These are phyloP conservation scores for Batkoa obscura DNA, from an alignment of 371 early-diverging fungal genomes.

Conservation along the genomic window DNA sequence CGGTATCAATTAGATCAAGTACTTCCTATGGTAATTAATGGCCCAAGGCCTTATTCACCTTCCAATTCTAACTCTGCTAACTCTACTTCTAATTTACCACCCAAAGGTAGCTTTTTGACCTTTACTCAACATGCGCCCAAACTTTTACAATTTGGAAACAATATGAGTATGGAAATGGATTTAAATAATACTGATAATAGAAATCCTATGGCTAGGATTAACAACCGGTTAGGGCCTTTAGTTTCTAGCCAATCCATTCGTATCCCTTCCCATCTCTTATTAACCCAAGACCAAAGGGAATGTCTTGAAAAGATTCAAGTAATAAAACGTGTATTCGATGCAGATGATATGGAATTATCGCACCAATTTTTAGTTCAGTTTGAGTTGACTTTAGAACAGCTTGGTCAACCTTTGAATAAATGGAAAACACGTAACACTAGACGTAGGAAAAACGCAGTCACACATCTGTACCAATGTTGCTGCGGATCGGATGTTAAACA, in stretches of 20 bases:
- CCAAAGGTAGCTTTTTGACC: too few relatives aligned
- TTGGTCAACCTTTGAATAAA: not conserved
- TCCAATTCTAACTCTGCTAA: not conserved
- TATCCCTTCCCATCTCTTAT: not conserved
- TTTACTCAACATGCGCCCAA: too few relatives aligned
- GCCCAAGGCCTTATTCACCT: conserved; percentile 1
- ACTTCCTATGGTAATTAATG: not conserved
- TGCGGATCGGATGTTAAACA: conserved; percentile 3
- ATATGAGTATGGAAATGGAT: not conserved
- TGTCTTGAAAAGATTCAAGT: not conserved
- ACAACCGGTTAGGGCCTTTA: not conserved
- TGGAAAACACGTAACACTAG: conserved; percentile 6
- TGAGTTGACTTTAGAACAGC: not conserved
- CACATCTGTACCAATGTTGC: conserved; percentile 6
- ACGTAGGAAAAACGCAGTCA: not conserved
- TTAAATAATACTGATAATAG: not conserved
- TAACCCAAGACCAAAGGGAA: not conserved
- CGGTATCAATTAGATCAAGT: not conserved
- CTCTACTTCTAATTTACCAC: not conserved
- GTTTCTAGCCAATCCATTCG: not conserved
- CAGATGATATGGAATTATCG: not conserved
- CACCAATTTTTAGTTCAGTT: not conserved
- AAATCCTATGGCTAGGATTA: too few relatives aligned
- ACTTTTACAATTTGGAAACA: too few relatives aligned
- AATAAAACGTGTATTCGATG: not conserved